phyloP scores from a whole-genome alignment of 2,329 filamentous ascomycete genomes.

The Anthostomella pinea region DNA sequence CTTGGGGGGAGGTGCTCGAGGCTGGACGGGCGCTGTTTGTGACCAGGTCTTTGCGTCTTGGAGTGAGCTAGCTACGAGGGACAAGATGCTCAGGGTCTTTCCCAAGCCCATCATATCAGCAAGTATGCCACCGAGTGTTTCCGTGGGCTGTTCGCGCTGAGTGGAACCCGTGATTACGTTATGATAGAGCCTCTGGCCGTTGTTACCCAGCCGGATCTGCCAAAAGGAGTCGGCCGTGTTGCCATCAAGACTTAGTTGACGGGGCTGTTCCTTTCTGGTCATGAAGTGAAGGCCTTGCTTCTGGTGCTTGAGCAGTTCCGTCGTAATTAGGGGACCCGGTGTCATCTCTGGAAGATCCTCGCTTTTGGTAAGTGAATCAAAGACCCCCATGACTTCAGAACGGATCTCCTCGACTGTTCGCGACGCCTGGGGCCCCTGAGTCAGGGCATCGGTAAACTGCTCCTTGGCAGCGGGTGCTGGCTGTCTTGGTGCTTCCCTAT shows the following conservation, averaged over 20 bases:
- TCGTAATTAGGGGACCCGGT: constrained; percentile 59
- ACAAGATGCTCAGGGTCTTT: constrained; percentile 82
- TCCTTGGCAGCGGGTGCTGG: constrained; percentile 34
- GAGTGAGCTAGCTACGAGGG: constrained; percentile 67
- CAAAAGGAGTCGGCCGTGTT: constrained; percentile 72
- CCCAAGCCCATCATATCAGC: constrained; percentile 90
- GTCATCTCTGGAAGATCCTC: constrained; percentile 76
- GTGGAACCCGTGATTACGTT: constrained; percentile 82
- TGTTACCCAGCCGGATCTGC: constrained; percentile 55
- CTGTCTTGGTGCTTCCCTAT: constrained; percentile 44
- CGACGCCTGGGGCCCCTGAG: constrained; percentile 34
- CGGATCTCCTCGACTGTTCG: constrained; percentile 84
- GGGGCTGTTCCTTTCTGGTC: constrained; percentile 69
- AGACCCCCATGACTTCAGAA: constrained; percentile 79
- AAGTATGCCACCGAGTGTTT: constrained; percentile 70
- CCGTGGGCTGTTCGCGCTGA: constrained; percentile 56
- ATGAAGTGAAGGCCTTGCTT: constrained; percentile 89
- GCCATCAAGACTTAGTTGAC: constrained; percentile 54
- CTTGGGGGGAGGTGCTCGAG: constrained; percentile 36
- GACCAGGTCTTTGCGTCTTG: constrained; percentile 63
- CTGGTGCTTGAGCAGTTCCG: constrained; percentile 76
- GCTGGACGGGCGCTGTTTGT: constrained; percentile 48
- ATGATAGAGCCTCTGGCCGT: constrained; percentile 61
- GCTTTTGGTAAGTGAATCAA: constrained; percentile 75
- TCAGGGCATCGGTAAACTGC: constrained; percentile 24